These are phyloP conservation scores for Sphagnum magellanicum DNA, from an alignment of 228 moss, liverwort and hornwort species.

Conservation along the genomic window DNA sequence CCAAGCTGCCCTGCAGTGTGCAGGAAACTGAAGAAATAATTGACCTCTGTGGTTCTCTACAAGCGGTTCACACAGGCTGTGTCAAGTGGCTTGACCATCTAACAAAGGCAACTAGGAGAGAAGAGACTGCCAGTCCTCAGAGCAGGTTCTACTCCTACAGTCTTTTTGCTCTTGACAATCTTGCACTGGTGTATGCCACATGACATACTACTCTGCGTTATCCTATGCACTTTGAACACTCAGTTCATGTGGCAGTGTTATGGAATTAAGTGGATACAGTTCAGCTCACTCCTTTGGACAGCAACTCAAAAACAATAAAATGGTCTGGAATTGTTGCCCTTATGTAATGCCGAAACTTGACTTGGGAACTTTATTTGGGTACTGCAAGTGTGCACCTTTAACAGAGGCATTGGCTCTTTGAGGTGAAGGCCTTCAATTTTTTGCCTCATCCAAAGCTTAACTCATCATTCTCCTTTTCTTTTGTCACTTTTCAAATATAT, in stretches of 20 bases:
- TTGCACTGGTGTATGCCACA: neutral
- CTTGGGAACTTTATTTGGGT: no score
- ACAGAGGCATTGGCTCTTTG: no score
- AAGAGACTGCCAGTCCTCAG: constrained; percentile 4
- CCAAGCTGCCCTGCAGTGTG: constrained; percentile 37
- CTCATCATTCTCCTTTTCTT: no score
- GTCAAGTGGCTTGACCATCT: constrained; percentile 47
- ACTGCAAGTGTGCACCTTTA: no score
- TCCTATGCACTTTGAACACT: neutral
- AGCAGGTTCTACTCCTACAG: constrained; percentile 19
- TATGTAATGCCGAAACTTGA: no score
- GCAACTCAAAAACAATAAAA: neutral
- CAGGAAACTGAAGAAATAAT: constrained; percentile 92
- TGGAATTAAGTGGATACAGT: neutral
- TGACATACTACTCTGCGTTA: neutral
- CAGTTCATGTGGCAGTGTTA: neutral
- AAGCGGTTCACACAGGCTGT: constrained; percentile 64
- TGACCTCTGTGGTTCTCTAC: constrained; percentile 70
- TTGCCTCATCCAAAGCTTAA: no score
- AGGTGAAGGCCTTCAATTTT: no score
- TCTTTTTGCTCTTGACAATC: neutral
- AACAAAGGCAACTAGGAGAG: constrained; percentile 9
- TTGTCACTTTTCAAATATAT: neutral
- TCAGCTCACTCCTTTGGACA: neutral
- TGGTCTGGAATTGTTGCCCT: neutral